These are phyloP conservation scores for Coemansia sp. DNA, from an alignment of 192 early-diverging fungal species.

Conservation along the genomic window DNA sequence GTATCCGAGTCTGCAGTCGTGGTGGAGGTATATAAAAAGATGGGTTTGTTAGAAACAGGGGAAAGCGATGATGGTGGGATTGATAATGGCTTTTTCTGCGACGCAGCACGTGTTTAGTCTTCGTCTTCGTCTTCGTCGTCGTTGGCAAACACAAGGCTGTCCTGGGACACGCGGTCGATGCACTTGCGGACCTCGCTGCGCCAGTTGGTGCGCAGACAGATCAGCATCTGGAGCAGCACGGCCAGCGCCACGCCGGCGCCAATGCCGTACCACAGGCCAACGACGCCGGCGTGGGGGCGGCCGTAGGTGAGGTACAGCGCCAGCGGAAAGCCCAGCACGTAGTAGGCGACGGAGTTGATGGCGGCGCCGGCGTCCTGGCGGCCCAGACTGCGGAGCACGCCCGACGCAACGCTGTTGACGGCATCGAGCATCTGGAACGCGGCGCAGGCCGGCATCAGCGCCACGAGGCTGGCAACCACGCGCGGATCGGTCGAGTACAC, in stretches of 20 bases:
- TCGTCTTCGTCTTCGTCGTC: no score
- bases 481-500: constrained; percentile 68
- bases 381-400: constrained; percentile 58
- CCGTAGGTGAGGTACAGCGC: constrained; percentile 58
- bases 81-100: no score
- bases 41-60: no score
- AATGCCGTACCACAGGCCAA: constrained; percentile 57
- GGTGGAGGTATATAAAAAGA: no score
- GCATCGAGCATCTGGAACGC: constrained; percentile 68
- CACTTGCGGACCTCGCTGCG: constrained; percentile 35
- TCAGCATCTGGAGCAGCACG: constrained; percentile 34
- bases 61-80: no score
- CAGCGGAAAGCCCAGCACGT: constrained; percentile 59
- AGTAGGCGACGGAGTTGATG: constrained; percentile 60
- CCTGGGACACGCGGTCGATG: constrained; percentile 36
- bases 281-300: constrained; percentile 34
- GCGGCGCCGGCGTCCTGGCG: constrained; percentile 57
- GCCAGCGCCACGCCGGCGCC: constrained; percentile 34
- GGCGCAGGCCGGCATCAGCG: constrained; percentile 75
- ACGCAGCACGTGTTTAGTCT: no score
- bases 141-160: constrained; percentile 12
- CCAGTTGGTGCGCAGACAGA: constrained; percentile 36
- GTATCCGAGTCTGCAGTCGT: no score
- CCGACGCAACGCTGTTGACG: constrained; percentile 61
- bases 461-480: constrained; percentile 70